phyloP scores from a whole-genome alignment of 1,284 basidiomycete genomes.

The Sanghuangporus baumii region DNA sequence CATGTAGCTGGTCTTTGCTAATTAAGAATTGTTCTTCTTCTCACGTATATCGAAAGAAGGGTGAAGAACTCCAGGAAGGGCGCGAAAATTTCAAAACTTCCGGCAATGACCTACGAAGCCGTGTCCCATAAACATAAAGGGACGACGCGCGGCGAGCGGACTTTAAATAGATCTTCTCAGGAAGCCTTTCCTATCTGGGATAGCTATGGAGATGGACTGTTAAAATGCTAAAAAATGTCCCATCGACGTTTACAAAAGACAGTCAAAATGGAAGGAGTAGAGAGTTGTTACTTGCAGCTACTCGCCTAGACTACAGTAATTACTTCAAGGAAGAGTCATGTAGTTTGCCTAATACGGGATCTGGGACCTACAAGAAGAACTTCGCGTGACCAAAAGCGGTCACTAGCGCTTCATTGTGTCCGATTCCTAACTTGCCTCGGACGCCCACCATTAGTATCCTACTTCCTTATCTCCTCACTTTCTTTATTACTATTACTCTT shows the following conservation, averaged over 20 bases:
- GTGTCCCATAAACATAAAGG: background rate
- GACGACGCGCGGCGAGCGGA: background rate
- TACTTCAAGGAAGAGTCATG: background rate
- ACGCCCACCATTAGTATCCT: constrained; percentile 1
- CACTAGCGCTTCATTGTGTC: background rate
- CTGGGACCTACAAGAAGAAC: background rate
- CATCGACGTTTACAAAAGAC: background rate
- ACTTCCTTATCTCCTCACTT: background rate
- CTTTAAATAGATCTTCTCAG: constrained; percentile 3
- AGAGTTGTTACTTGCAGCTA: background rate
- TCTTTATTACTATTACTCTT: background rate
- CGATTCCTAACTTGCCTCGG: background rate
- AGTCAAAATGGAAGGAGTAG: background rate
- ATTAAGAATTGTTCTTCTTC: background rate
- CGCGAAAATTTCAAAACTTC: background rate
- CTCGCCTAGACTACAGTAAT: background rate
- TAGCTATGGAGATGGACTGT: background rate
- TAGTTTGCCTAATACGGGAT: background rate
- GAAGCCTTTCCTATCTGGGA: constrained; percentile 1
- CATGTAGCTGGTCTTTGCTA: background rate
- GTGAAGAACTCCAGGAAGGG: background rate
- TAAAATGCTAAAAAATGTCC: background rate
- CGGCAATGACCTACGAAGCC: background rate
- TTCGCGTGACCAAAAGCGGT: constrained; percentile 6
- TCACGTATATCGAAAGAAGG: background rate